Conservation (phyloP, 768 basidiomycete species). For the Pholiota microspora region DNA sequence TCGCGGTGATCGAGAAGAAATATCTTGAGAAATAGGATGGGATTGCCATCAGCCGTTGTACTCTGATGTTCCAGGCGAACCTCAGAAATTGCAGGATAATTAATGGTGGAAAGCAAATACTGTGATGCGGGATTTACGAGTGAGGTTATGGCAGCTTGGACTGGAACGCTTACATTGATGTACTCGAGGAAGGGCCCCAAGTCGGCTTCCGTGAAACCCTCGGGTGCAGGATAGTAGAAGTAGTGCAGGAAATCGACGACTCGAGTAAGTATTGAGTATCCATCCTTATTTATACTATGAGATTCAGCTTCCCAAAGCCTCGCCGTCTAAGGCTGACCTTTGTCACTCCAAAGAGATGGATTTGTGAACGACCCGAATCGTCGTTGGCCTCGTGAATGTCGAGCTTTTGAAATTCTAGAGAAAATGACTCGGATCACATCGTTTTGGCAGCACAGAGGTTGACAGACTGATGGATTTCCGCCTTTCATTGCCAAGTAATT, state of each 20-base stretch:
- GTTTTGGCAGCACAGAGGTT: neutral
- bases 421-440: neutral
- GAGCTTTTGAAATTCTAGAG: slow-evolving; percentile 27
- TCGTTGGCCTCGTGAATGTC: slow-evolving; percentile 21
- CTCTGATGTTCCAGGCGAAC: slow-evolving; percentile 60
- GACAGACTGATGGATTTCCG: slow-evolving; percentile 17
- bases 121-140: neutral
- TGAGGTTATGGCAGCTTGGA: neutral
- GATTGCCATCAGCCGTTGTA: slow-evolving; percentile 75
- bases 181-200: slow-evolving; percentile 55
- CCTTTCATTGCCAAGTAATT: neutral
- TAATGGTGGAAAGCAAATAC: neutral
- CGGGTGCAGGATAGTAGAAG: slow-evolving; percentile 85
- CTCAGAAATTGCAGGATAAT: slow-evolving; percentile 34
- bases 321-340: slow-evolving; percentile 16
- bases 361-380: slow-evolving; percentile 13
- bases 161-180: slow-evolving; percentile 61
- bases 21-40: slow-evolving; percentile 76
- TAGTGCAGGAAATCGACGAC: slow-evolving; percentile 83
- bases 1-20: slow-evolving; percentile 63
- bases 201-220: slow-evolving; percentile 68
- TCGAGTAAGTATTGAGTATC: slow-evolving; percentile 84
- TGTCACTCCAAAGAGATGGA: slow-evolving; percentile 26
- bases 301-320: neutral
- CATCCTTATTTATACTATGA: slow-evolving; percentile 42